A percentile compares a stretch with the other conserved stretches of the same genome.
These are phyloP conservation scores for Tetracentron sinense DNA, from an alignment of 164 flowering plant species.

Conservation along the genomic window DNA sequence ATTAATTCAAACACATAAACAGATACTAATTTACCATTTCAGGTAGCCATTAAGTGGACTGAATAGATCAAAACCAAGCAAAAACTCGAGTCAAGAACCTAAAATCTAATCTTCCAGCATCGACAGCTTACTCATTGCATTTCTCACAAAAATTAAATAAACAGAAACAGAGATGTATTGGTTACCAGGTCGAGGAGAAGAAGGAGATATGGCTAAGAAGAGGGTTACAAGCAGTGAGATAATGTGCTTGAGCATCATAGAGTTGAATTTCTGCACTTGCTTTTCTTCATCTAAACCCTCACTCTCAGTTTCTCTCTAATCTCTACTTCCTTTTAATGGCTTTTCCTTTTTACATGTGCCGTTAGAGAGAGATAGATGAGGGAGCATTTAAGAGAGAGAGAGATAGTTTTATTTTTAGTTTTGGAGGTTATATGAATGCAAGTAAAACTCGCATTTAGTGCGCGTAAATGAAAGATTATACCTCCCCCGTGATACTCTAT, in stretches of 20 bases:
- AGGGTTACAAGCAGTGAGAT: conserved; percentile 23
- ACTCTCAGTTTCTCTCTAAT: conserved; percentile 1
- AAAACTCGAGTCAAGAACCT: too few species aligned
- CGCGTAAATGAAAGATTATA: too few species aligned
- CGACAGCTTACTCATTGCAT: too few species aligned
- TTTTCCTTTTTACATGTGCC: neutral
- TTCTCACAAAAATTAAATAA: too few species aligned
- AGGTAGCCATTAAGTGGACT: too few species aligned
- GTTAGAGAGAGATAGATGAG: neutral
- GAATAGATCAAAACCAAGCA: too few species aligned
- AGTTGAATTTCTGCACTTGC: neutral
- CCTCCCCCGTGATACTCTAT: too few species aligned
- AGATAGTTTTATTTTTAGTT: too few species aligned
- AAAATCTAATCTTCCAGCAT: neutral
- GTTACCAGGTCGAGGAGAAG: conserved; percentile 32
- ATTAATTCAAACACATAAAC: neutral
- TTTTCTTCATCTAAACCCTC: neutral
- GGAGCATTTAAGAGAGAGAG: neutral
- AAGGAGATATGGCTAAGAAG: conserved; percentile 18
- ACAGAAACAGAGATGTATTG: neutral
- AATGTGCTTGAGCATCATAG: conserved; percentile 22
- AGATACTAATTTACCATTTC: too few species aligned
- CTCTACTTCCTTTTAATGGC: neutral
- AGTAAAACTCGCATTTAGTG: too few species aligned
- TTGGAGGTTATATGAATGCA: too few species aligned